Base-by-base conservation (phyloP, 108 stramenopile genomes). In the Discostella pseudostelligera region DNA sequence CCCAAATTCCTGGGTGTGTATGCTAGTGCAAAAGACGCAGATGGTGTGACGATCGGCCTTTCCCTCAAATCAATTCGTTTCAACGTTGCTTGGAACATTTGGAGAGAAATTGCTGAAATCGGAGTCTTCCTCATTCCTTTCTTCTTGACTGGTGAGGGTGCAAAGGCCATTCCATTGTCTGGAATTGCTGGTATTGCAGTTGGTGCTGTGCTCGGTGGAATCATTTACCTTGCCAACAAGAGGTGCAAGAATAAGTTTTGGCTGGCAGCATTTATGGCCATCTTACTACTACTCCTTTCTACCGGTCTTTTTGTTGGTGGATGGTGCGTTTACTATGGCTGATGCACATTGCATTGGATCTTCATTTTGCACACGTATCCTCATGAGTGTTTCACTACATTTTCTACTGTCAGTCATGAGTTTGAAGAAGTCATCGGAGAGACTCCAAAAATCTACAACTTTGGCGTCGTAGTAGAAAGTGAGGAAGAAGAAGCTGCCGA, bases 1-100 rank as follows among this genome's bases (percentile, higher is more conserved):
- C 90, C 90, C 21, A 87, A 81, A 49, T 91, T 83, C 40, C 69
- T 91, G 11, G 90, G 85, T 5, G 43, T 88, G 7, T 91, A 91
- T 60, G 74, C 82, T 19, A 82, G 79, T 51, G 77, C 64, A 66
- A 78, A 80, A 49, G 64, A 25, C 16, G 26, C 29, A 36, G 61
- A 63, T 39, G 83, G 79, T 16, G 56, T 42, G 24, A 59, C 47
- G n/a, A 47, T 76, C 24, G 79, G 75, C 8, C 77, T 92, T 24
- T 62, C 85, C 10, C 56, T 87, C 16, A 67, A 72, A 39, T 85
- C 84, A 2, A 92, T 92, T 49, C 80, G 79, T 9, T 92, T 92
- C 83, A 92, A 92, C 63, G 84, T 92, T 25, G 87, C 87, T 22
- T 92, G 90, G 90, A 92, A 92, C 44, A 82, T 92, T 49, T 92